Conservation (phyloP, 2,329 filamentous ascomycete species). For the Xylariales sp. region DNA sequence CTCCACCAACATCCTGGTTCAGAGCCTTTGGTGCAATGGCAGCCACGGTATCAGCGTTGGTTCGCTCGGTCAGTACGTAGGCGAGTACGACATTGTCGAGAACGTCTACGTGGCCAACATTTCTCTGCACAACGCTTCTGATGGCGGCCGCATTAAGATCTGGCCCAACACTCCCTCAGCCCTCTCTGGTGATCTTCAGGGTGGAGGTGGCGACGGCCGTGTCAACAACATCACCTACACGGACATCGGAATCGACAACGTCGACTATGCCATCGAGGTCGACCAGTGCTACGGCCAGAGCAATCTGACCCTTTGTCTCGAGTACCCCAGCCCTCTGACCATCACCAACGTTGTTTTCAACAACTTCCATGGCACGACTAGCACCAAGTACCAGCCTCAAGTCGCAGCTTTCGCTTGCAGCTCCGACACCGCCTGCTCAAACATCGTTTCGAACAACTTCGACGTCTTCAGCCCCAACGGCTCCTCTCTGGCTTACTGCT, state of each 20-base stretch:
- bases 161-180: constrained; percentile 47
- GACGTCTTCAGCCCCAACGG: constrained; percentile 6
- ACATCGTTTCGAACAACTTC: constrained; percentile 6
- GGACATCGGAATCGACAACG: constrained; percentile 50
- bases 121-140: constrained; percentile 42
- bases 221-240: constrained; percentile 61
- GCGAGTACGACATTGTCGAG: constrained; percentile 54
- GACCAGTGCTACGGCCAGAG: constrained; percentile 21
- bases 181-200: constrained; percentile 39
- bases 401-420: constrained; percentile 16
- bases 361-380: constrained; percentile 47
- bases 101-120: constrained; percentile 50
- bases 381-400: constrained; percentile 12
- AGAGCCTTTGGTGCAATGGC: constrained; percentile 57
- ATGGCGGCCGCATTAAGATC: constrained; percentile 62
- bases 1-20: constrained; percentile 52
- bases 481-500: constrained; percentile 4
- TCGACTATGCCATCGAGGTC: constrained; percentile 60
- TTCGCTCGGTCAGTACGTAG: constrained; percentile 54
- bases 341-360: constrained; percentile 50
- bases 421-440: constrained; percentile 6
- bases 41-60: constrained; percentile 60
- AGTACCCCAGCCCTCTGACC: constrained; percentile 48
- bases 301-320: constrained; percentile 53
- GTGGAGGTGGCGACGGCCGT: constrained; percentile 54